Evolutionary conservation across 495 filamentous ascomycete genomes (phyloP).

Genomic region (Penicillium roqueforti): DNA sequence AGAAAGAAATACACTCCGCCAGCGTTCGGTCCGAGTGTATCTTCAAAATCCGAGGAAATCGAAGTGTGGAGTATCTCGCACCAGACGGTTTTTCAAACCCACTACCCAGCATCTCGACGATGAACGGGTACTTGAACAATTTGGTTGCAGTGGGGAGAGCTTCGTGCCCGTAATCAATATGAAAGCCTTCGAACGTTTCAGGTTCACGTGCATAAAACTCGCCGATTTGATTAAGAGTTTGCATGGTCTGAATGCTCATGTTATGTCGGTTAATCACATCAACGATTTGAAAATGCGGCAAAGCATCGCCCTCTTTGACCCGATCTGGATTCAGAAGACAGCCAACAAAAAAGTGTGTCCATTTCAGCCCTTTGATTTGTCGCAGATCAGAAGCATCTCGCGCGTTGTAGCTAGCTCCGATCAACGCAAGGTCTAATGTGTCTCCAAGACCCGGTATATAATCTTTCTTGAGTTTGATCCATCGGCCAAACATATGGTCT

Average conservation of each 20-base stretch:
- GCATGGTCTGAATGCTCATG: slow-evolving; percentile 47
- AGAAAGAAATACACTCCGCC: slow-evolving; percentile 51
- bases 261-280: slow-evolving; percentile 48
- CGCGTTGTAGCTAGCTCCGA: slow-evolving; percentile 66
- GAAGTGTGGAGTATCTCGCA: slow-evolving; percentile 54
- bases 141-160: slow-evolving; percentile 34
- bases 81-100: slow-evolving; percentile 61
- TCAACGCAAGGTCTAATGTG: slow-evolving; percentile 72
- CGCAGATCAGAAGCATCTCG: slow-evolving; percentile 45
- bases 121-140: slow-evolving; percentile 57
- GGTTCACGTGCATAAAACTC: slow-evolving; percentile 32
- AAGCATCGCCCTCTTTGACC: slow-evolving; percentile 47
- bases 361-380: slow-evolving; percentile 49
- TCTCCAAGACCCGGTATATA: slow-evolving; percentile 80
- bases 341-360: slow-evolving; percentile 77
- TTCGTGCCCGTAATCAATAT: slow-evolving; percentile 30
- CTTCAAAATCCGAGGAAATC: slow-evolving; percentile 61
- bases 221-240: slow-evolving; percentile 50
- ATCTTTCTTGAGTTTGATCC: slow-evolving; percentile 88
- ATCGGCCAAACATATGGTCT: slow-evolving; percentile 42
- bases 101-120: slow-evolving; percentile 60
- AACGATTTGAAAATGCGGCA: slow-evolving; percentile 63
- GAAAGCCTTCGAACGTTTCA: slow-evolving; percentile 28
- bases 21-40: slow-evolving; percentile 56
- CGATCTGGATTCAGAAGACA: slow-evolving; percentile 70